phyloP scores from a whole-genome alignment of 495 filamentous ascomycete species.

The Penicillium pancosmium region DNA sequence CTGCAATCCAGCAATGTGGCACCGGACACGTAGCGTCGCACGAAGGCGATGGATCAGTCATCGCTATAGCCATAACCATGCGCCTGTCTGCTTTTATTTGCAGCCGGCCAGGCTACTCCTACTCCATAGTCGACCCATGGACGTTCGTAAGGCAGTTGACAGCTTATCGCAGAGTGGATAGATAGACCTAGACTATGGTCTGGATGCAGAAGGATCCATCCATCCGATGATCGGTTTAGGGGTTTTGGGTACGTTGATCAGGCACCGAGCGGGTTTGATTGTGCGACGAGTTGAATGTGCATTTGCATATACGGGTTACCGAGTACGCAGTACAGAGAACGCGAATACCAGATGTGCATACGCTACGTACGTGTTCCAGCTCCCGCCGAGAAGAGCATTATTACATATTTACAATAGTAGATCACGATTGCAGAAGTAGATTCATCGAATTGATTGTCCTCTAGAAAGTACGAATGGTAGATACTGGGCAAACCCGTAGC shows the following conservation, averaged over 20 bases:
- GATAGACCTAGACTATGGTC: background rate
- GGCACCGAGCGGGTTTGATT: background rate
- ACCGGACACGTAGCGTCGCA: slow-evolving; percentile 7
- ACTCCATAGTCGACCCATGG: too few species aligned
- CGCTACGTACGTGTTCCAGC: background rate
- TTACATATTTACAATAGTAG: slow-evolving; percentile 7
- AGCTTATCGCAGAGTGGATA: slow-evolving; percentile 8
- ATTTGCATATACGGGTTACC: too few species aligned
- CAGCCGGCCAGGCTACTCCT: too few species aligned
- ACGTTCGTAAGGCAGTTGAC: background rate
- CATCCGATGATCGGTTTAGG: background rate
- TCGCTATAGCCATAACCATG: background rate
- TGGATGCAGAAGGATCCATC: background rate
- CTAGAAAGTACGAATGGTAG: too few species aligned
- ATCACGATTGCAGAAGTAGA: slow-evolving; percentile 1
- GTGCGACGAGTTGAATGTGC: background rate
- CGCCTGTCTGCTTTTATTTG: background rate
- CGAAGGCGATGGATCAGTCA: background rate
- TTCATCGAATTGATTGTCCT: background rate
- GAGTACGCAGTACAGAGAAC: background rate
- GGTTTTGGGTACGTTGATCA: background rate
- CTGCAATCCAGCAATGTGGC: slow-evolving; percentile 10
- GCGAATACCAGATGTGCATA: too few species aligned
- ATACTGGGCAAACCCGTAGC: too few species aligned
- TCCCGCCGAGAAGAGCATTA: background rate